Evolutionary conservation across 2,329 filamentous ascomycete genomes (phyloP), one percentile per base, ranked within the genome.

Genomic region (Scytalidium sp.): DNA sequence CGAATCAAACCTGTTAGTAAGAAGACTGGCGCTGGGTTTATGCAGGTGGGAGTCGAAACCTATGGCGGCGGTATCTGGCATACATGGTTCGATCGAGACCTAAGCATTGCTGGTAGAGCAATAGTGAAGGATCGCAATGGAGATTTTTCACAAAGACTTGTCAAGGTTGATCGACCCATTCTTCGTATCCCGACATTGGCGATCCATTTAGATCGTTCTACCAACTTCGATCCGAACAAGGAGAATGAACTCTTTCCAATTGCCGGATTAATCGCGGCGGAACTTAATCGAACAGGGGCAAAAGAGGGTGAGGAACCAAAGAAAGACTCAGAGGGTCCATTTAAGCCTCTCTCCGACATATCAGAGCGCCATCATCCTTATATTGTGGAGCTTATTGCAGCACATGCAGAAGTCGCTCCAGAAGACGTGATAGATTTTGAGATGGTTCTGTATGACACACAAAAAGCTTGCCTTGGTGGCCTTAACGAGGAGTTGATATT

Each of bases 31-130:
- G 87, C 88, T 56, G 93, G 93, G 11, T 99, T 94, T 69, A 72
- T 97, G 55, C 94, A 99, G 71, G 85, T 99, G 50, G 94, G 92
- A 47, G 93, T 97, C 46, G 94, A 99, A 76, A 93, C 90, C 2
- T 99, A 99, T 65, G 94, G 94, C 47, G 94, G 94, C 54, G 94
- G 94, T 49, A 85, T 97, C 63, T 97, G 93, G 93, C 92, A 97
- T 70, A 96, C 90, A 43, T 99, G 88, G 94, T 99, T 99, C 65
- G 94, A 99, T 69, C 85, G 94, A 45, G 94, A 99, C 67, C 75
- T 99, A 54, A 88, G 89, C 60, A 84, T 97, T 47, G 94, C 94
- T 25, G 94, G 94, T 8, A 81, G 94, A 52, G 89, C 89, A 13
- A 85, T 97, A 75, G 88, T 94, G 49, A 84, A 81, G 60, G 84